Evolutionary conservation across 768 basidiomycete genomes (phyloP).

Genomic region (Saitozyma podzolica): DNA sequence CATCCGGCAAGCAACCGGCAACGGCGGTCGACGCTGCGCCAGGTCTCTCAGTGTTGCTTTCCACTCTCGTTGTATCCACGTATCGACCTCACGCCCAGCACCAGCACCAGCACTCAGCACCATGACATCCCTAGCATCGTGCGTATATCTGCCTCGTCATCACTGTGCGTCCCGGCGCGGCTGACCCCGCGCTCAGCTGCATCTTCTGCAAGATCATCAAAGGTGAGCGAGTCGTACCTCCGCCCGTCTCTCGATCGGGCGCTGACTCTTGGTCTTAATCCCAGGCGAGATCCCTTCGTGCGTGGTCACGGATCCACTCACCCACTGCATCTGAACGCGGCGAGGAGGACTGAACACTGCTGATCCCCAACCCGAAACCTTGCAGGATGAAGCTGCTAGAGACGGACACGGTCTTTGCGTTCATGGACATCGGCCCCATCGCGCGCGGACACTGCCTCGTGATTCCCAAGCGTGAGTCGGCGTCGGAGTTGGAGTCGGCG

Average conservation of each 20-base stretch:
- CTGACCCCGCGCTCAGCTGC: conserved; percentile 55
- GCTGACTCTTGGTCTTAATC: conserved; percentile 9
- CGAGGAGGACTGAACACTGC: not conserved
- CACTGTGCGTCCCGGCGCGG: not conserved
- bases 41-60: not conserved
- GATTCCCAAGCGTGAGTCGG: conserved; percentile 81
- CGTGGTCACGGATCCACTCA: not conserved
- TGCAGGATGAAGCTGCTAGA: conserved; percentile 55
- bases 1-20: not conserved
- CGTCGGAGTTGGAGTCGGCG: not conserved
- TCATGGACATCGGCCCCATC: conserved; percentile 89
- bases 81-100: too few relatives aligned
- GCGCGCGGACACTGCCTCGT: conserved; percentile 83
- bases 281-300: conserved; percentile 76
- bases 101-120: not conserved
- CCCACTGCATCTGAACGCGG: too few relatives aligned
- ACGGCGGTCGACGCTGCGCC: not conserved
- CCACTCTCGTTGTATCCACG: too few relatives aligned
- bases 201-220: conserved; percentile 96
- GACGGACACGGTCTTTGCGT: conserved; percentile 58
- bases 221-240: conserved; percentile 56
- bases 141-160: not conserved
- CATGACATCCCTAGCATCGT: conserved; percentile 39
- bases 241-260: not conserved
- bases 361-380: not conserved